A percentile compares a stretch with the other conserved stretches of the same genome.
These are phyloP conservation scores for Conoideocrella luteorostrata DNA, from an alignment of 2,329 filamentous ascomycete genomes.

Conservation along the genomic window DNA sequence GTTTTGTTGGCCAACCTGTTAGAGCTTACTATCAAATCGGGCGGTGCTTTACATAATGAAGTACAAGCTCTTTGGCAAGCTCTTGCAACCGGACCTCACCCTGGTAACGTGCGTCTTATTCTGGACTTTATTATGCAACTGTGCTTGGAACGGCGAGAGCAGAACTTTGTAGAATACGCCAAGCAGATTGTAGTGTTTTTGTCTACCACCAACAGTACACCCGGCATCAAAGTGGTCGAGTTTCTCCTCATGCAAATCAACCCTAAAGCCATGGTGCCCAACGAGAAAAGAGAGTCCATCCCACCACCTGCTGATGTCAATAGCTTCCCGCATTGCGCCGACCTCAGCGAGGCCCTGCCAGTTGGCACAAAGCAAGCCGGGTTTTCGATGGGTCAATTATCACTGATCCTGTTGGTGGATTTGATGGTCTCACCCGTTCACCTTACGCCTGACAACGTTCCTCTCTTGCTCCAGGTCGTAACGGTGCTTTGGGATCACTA, in stretches of 20 bases:
- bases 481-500: conserved; percentile 97
- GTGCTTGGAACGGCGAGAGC: conserved; percentile 87
- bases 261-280: conserved; percentile 94
- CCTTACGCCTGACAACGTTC: conserved; percentile 70
- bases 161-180: conserved; percentile 96
- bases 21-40: conserved; percentile 91
- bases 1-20: conserved; percentile 92
- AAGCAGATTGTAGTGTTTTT: conserved; percentile 98
- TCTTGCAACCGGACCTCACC: conserved; percentile 84
- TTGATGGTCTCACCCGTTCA: conserved; percentile 90
- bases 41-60: conserved; percentile 84
- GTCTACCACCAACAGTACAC: conserved; percentile 65
- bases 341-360: conserved; percentile 71
- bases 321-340: conserved; percentile 81
- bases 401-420: conserved; percentile 89
- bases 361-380: conserved; percentile 87
- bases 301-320: conserved; percentile 66
- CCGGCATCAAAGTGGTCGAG: conserved; percentile 87
- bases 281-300: conserved; percentile 67
- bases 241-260: conserved; percentile 87
- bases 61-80: conserved; percentile 98
- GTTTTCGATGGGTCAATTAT: conserved; percentile 87
- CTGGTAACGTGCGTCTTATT: conserved; percentile 87
- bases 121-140: conserved; percentile 94
- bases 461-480: conserved; percentile 82